Conservation (phyloP, 1,284 basidiomycete species). For the Puccinia coronata region DNA sequence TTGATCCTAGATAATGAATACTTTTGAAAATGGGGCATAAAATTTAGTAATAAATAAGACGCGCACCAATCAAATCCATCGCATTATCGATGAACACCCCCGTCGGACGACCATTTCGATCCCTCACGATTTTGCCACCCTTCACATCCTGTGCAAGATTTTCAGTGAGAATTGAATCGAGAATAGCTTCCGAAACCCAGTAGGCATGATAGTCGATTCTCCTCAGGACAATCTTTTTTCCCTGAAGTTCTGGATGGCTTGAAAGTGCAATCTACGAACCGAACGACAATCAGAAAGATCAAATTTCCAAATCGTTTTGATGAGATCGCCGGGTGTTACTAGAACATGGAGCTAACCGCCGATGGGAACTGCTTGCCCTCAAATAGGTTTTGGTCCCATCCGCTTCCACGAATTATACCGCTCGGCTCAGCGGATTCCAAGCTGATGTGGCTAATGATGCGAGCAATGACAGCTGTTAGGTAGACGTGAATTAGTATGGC, state of each 20-base stretch:
- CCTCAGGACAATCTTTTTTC: constrained; percentile 53
- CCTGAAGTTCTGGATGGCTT: constrained; percentile 42
- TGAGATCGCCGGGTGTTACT: neutral
- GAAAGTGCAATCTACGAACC: constrained; percentile 51
- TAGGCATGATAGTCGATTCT: constrained; percentile 56
- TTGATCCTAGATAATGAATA: neutral
- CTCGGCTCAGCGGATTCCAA: constrained; percentile 50
- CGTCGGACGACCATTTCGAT: constrained; percentile 52
- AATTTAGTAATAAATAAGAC: too few relatives aligned
- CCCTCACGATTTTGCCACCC: constrained; percentile 54
- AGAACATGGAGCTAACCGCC: constrained; percentile 33
- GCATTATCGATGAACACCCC: constrained; percentile 56
- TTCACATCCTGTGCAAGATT: constrained; percentile 42
- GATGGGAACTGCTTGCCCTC: constrained; percentile 53
- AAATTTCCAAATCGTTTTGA: neutral
- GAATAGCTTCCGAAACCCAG: constrained; percentile 53
- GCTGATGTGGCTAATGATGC: constrained; percentile 52
- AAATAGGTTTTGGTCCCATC: constrained; percentile 57
- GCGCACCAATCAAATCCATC: constrained; percentile 54
- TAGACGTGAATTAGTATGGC: too few relatives aligned
- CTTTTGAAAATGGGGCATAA: neutral
- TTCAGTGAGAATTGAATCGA: constrained; percentile 50
- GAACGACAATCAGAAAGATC: neutral
- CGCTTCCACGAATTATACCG: constrained; percentile 54
- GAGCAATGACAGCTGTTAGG: constrained; percentile 50